Base-by-base conservation (phyloP, 768 basidiomycete species). In the Steccherinum ochraceum region DNA sequence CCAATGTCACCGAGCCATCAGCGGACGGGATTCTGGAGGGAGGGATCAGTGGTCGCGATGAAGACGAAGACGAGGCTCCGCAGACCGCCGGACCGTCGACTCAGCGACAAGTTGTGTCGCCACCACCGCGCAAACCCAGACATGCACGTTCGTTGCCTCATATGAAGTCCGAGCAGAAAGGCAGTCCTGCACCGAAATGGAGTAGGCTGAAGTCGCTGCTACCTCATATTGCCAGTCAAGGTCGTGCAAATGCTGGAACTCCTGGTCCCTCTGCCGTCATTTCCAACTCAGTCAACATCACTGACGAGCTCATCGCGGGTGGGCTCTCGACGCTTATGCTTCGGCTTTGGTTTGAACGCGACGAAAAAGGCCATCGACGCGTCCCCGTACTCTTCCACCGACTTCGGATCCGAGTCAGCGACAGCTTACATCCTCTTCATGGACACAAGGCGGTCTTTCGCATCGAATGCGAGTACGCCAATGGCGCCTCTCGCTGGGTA, bases 401-500 rank as follows among this genome's bases (percentile, higher is more conserved):
- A 21, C 72, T 94, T 44, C 79, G 90, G 35, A 84, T 94, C 50
- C 85, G 87, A 11, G 78, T 94, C 52, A 90, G 84, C 59, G 92
- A 94, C 66, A 91, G 89, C 53, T 62, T 93, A 23, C 84, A 93
- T 68, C 89, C 90, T 3, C 71, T 89, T 56, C 81, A 91, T 55
- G 76, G 80, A 19, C 70, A 80, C 42, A 88, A 87, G 61, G 81
- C 89, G 3, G 83, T 91, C 2, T 94, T 94, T 64, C 81, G 91
- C 13, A 92, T 94, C 57, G 92, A 94, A 67, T 97, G 93, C 64
- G 90, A 96, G 67, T 98, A 99, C 65, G 95, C 92, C 0, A 93
- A 95, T 56, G 92, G 92, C 19, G 84, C 86, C 12, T 83, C 78
- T 62, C 74, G 93, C 65, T 99, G 96, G 95, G 94, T 96, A 24